Base-by-base conservation (phyloP, 2,329 filamentous ascomycete species). In the Aspergillus fumigatiaffinis region DNA sequence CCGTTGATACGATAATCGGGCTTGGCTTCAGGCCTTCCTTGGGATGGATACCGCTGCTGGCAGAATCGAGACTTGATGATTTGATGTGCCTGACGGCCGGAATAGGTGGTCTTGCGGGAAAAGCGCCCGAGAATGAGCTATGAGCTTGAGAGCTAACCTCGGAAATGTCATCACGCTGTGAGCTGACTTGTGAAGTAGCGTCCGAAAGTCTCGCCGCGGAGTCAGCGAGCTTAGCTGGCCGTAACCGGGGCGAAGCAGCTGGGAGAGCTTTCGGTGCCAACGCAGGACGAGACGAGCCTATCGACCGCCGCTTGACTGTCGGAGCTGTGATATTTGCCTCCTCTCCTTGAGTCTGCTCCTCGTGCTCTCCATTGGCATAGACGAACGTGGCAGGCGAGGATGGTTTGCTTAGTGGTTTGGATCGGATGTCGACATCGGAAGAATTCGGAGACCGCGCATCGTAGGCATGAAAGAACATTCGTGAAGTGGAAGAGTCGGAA, bases 401-500 rank as follows among this genome's bases (percentile, higher is more conserved):
- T 21, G 61, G 54, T 55, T 71, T 73, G 28, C 52, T 60, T 35
- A 62, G 63, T 21, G 62, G 55, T 50, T 66, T 67, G 21, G 67
- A 63, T 42, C 69, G 68, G 56, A 59, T 53, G 35, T 73, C 72
- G 26, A 61, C 49, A 25, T 76, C 72, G 3, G 71, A 70, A n/a
- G 76, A 77, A 32, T 76, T 75, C 28, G 76, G 63, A 23, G 79
- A 74, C 65, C 84, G 87, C 42, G 83, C 89, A 65, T 96, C 91
- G 71, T 87, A 91, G 28, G 92, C 94, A 71, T 95, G 92, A 73
- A 99, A 97, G 81, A 97, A 97, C 77, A 91, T 93, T 53, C 87
- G 76, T 21, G 73, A 67, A 4, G 67, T 70, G 17, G 71, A 62
- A 5, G 71, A 60, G 46, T 71, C 76, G 55, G 63, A 72, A 52